These are phyloP conservation scores for Podospora appendiculata DNA, from an alignment of 495 filamentous ascomycete genomes.

Conservation along the genomic window DNA sequence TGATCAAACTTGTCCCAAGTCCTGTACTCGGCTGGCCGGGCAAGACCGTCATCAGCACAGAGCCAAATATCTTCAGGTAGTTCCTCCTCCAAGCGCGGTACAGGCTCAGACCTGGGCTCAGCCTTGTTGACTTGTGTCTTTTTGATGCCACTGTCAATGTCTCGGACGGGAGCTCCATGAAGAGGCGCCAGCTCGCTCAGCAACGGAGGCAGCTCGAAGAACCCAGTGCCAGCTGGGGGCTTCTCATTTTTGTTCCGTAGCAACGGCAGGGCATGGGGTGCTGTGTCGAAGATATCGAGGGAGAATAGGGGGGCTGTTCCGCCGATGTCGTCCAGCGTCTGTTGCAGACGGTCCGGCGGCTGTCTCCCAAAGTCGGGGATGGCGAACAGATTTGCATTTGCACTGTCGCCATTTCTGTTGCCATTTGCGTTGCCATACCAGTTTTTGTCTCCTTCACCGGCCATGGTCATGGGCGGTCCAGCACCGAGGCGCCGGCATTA, in stretches of 20 bases:
- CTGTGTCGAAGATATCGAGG: constrained; percentile 6
- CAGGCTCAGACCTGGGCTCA: constrained; percentile 2
- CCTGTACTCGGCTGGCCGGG: constrained; percentile 37
- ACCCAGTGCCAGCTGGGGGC: constrained; percentile 15
- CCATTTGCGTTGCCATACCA: no score
- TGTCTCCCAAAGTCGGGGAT: constrained; percentile 58
- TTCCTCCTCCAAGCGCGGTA: neutral
- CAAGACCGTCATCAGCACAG: constrained; percentile 17
- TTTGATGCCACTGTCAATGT: no score
- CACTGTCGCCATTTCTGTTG: constrained; percentile 35
- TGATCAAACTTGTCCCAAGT: constrained; percentile 69
- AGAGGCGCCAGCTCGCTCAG: constrained; percentile 20
- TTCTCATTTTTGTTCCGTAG: no score
- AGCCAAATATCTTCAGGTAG: constrained; percentile 40
- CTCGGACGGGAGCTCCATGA: constrained; percentile 10
- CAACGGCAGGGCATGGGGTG: neutral
- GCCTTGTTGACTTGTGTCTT: constrained; percentile 1
- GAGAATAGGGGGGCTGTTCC: constrained; percentile 20
- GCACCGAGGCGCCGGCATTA: no score
- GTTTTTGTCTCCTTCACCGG: no score
- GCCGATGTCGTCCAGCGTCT: constrained; percentile 2
- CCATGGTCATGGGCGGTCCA: no score
- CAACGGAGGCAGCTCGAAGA: constrained; percentile 35
- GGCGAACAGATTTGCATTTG: constrained; percentile 59
- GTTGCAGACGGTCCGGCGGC: constrained; percentile 28